Evolutionary conservation across 1,139 yeast species (phyloP), one percentile per base, ranked within the genome.

Genomic region (Suhomyces taliae): DNA sequence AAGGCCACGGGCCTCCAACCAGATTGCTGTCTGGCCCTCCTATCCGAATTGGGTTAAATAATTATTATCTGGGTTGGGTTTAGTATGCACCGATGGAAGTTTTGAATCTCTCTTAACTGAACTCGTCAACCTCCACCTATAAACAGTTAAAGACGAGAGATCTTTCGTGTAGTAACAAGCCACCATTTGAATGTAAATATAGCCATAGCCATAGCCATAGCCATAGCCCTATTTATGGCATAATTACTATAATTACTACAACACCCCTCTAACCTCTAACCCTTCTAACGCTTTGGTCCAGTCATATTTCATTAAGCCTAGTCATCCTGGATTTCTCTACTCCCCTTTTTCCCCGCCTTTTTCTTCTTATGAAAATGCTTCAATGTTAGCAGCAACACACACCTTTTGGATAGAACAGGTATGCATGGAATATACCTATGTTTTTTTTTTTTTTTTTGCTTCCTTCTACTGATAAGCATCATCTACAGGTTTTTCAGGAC

Each of bases 401-500:
- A 37, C 4, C 11, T 11, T 42, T 29, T 35, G 37, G 41, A 37
- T 42, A 42, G 45, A 37, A 37, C 37, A 34, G 45, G 45, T 37
- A 7, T 14, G 19, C 40, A 38, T 38, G 14, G 40, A 38, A 38
- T 32, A 38, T 32, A 29, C 32, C 32, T 29, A 11, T 29, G 3
- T 19, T 19, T 19, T 19, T 19, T 19, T 19, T 19, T 19, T 19
- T 19, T 19, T 19, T 19, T 19, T 19, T 14, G 15, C 15, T 14
- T 14, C 6, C 24, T 19, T 19, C 24, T 19, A 19, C 24, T 19
- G 24, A 19, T 19, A 19, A 19, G 10, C 8, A 27, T 7, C 32
- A 27, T 7, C 32, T 14, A n/a, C 34, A 7, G 12, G 29, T 37
- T 37, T 37, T 37, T 37, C 40, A 37, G 40, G 40, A 37, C 29